Conservation (phyloP, 2,329 filamentous ascomycete species). For the Harringtonia aguacate region DNA sequence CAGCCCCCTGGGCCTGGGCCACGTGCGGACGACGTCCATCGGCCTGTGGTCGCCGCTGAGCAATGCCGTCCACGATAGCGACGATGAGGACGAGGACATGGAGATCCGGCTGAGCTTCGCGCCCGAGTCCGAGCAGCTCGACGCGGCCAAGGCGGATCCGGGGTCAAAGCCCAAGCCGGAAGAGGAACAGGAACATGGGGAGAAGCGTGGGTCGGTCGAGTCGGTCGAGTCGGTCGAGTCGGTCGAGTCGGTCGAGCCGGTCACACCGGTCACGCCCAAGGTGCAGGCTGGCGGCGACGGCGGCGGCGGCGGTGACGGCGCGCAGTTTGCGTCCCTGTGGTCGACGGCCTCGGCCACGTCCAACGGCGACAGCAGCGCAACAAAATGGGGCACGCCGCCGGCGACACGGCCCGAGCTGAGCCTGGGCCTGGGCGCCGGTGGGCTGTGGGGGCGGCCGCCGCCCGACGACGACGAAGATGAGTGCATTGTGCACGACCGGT, state of each 20-base stretch:
- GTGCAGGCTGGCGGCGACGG: no score
- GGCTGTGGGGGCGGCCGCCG: conserved; percentile 33
- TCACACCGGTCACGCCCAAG: no score
- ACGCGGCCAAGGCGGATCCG: no score
- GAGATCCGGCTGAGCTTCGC: conserved; percentile 13
- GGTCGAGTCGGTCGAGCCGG: no score
- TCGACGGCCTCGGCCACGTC: no score
- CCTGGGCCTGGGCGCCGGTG: conserved; percentile 15
- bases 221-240: no score
- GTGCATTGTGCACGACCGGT: conserved; percentile 26
- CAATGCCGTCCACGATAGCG: conserved; percentile 12
- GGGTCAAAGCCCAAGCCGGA: background rate
- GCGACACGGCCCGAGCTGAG: conserved; percentile 15
- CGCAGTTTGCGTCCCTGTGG: no score
- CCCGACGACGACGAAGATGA: conserved; percentile 26
- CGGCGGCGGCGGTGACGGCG: no score
- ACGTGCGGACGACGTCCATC: conserved; percentile 31
- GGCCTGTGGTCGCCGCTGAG: conserved; percentile 35
- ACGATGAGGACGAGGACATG: conserved; percentile 34
- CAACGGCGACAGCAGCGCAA: no score
- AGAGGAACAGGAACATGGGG: conserved; percentile 22
- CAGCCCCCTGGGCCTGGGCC: conserved; percentile 19
- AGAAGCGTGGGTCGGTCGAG: no score
- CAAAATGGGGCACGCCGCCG: no score
- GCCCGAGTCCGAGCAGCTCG: conserved; percentile 4